These are phyloP conservation scores for Leccinum boreale DNA, from an alignment of 768 basidiomycete genomes.

Conservation along the genomic window DNA sequence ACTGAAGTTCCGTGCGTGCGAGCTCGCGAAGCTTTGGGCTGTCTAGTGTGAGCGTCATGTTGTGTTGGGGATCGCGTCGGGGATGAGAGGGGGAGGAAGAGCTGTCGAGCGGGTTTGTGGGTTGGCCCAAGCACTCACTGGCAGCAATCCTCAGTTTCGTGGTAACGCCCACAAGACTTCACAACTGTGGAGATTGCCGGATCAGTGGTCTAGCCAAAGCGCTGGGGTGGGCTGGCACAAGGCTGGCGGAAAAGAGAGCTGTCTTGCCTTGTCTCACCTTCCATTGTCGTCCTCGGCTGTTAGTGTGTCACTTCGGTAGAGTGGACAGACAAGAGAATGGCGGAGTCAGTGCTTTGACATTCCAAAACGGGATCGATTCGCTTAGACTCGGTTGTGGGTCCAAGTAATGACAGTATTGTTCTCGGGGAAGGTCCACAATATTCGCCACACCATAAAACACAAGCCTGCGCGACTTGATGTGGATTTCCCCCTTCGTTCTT, in stretches of 20 bases:
- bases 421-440: slow-evolving; percentile 3
- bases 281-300: slow-evolving; percentile 1
- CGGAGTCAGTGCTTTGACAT: slow-evolving; percentile 14
- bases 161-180: no score
- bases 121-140: no score
- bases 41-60: slow-evolving; percentile 11
- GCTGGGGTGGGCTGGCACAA: no score
- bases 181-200: no score
- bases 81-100: not conserved
- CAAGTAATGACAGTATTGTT: slow-evolving; percentile 12
- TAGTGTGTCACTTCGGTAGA: not conserved
- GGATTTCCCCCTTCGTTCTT: not conserved
- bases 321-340: not conserved
- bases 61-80: not conserved
- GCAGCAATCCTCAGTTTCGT: no score
- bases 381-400: slow-evolving; percentile 17
- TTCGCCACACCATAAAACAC: slow-evolving; percentile 7
- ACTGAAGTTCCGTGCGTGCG: slow-evolving; percentile 20
- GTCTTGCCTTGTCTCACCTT: not conserved
- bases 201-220: not conserved
- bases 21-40: slow-evolving; percentile 20
- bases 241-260: no score
- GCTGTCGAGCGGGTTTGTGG: not conserved
- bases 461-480: not conserved
- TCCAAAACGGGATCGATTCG: slow-evolving; percentile 11